Evolutionary conservation across 2,329 filamentous ascomycete genomes (phyloP).

Genomic region (Colletotrichum sp.): DNA sequence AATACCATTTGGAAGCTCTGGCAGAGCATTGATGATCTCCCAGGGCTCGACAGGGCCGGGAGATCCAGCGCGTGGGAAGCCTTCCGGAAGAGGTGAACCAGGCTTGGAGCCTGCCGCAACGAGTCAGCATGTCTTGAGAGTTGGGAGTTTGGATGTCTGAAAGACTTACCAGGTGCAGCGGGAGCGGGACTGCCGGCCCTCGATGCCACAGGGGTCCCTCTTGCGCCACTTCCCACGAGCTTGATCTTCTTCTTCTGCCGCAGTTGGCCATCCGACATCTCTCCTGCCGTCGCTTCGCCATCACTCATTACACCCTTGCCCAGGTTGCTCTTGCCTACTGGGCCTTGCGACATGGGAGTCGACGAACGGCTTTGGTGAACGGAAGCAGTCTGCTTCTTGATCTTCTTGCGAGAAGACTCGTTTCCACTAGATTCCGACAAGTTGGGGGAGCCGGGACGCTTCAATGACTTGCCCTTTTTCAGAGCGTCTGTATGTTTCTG

Average conservation of each 20-base stretch:
- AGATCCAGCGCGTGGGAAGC: slow-evolving; percentile 34
- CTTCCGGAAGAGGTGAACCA: slow-evolving; percentile 22
- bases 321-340: slow-evolving; percentile 42
- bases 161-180: slow-evolving; percentile 39
- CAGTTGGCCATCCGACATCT: slow-evolving; percentile 62
- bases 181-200: slow-evolving; percentile 65
- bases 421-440: slow-evolving; percentile 91
- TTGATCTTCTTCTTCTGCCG: slow-evolving; percentile 58
- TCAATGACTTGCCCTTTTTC: slow-evolving; percentile 69
- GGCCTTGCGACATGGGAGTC: slow-evolving; percentile 53
- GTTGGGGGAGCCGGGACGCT: slow-evolving; percentile 85
- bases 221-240: slow-evolving; percentile 48
- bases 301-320: slow-evolving; percentile 70
- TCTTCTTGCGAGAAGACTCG: slow-evolving; percentile 83
- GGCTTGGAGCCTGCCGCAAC: slow-evolving; percentile 16
- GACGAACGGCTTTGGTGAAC: slow-evolving; percentile 56
- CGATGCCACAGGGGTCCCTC: slow-evolving; percentile 61
- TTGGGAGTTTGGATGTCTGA: not conserved
- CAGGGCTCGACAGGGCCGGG: slow-evolving; percentile 48
- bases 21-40: slow-evolving; percentile 60
- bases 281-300: slow-evolving; percentile 72
- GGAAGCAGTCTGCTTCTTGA: slow-evolving; percentile 66
- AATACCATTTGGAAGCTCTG: slow-evolving; percentile 54
- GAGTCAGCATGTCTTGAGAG: not conserved
- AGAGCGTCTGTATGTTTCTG: slow-evolving; percentile 47